A percentile compares a stretch with the other conserved stretches of the same genome.
Evolutionary conservation across 192 early-diverging fungal species (phyloP).

Genomic region (Podila epicladia): DNA sequence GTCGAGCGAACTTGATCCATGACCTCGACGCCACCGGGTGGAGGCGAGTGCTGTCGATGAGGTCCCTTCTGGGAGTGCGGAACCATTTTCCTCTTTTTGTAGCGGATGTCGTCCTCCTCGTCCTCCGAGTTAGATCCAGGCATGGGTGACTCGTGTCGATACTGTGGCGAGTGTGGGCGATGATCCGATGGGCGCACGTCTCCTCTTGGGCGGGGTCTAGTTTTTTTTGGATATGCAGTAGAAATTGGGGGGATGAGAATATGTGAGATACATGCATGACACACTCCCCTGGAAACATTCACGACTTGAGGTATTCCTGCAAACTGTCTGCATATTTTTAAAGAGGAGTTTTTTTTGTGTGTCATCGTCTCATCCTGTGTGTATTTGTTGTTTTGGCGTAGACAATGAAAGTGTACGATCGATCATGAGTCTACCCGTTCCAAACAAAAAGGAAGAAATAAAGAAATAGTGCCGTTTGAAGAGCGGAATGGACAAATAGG

Average conservation of each 20-base stretch:
- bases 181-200: constrained; percentile 13
- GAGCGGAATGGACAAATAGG: too few species aligned
- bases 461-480: too few species aligned
- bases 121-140: constrained; percentile 49
- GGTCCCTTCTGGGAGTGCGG: constrained; percentile 18
- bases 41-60: constrained; percentile 27
- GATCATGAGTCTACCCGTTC: too few species aligned
- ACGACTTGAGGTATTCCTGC: too few species aligned
- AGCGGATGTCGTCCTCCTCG: constrained; percentile 51
- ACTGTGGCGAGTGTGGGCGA: constrained; percentile 26
- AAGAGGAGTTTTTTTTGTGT: too few species aligned
- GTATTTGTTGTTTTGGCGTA: too few species aligned
- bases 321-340: too few species aligned
- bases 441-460: too few species aligned
- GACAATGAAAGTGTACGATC: too few species aligned
- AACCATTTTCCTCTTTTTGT: constrained; percentile 36
- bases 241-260: background rate
- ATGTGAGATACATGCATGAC: constrained; percentile 12
- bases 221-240: background rate
- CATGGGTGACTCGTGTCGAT: constrained; percentile 45
- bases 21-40: constrained; percentile 45
- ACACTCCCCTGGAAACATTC: background rate
- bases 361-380: too few species aligned
- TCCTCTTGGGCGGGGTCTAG: constrained; percentile 16
- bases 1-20: constrained; percentile 65